These are phyloP conservation scores for Ustilago crameri DNA, from an alignment of 1,284 basidiomycete genomes.

Conservation along the genomic window DNA sequence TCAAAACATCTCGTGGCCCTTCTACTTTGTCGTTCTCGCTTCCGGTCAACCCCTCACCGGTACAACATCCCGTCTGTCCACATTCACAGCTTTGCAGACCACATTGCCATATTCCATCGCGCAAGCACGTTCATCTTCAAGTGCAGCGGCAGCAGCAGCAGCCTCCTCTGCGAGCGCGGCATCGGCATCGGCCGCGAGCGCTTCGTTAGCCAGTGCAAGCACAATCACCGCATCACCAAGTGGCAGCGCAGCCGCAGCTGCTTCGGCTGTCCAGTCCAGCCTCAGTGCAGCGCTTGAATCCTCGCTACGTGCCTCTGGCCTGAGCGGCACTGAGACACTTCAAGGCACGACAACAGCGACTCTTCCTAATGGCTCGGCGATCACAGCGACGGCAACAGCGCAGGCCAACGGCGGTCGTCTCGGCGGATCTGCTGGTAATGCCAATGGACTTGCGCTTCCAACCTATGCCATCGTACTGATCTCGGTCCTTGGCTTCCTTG, in stretches of 20 bases:
- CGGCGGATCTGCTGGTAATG: slow-evolving; percentile 10
- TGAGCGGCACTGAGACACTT: slow-evolving; percentile 58
- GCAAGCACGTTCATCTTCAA: slow-evolving; percentile 23
- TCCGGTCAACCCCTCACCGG: slow-evolving; percentile 38
- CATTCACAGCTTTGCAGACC: slow-evolving; percentile 57
- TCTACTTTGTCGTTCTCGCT: slow-evolving; percentile 61
- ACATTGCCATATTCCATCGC: slow-evolving; percentile 51
- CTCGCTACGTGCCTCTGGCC: slow-evolving; percentile 38
- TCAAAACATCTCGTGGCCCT: slow-evolving; percentile 62
- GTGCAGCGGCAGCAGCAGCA: slow-evolving; percentile 37
- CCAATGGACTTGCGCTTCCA: slow-evolving; percentile 47
- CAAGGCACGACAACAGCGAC: slow-evolving; percentile 54
- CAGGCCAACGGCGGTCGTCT: slow-evolving; percentile 56
- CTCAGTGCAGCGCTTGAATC: slow-evolving; percentile 52
- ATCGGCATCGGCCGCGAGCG: slow-evolving; percentile 15
- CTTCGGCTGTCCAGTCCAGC: slow-evolving; percentile 51
- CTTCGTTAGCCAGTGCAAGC: slow-evolving; percentile 13
- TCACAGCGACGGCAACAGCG: slow-evolving; percentile 58
- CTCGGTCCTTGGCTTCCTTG: slow-evolving; percentile 60
- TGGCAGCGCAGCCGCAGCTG: slow-evolving; percentile 21
- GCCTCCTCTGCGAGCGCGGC: slow-evolving; percentile 33
- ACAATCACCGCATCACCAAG: slow-evolving; percentile 7
- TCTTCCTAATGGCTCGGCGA: slow-evolving; percentile 50
- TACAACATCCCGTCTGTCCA: slow-evolving; percentile 48
- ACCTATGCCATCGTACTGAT: slow-evolving; percentile 61